phyloP scores from a whole-genome alignment of 2,329 filamentous ascomycete genomes.

The Cordyceps fumosorosea region DNA sequence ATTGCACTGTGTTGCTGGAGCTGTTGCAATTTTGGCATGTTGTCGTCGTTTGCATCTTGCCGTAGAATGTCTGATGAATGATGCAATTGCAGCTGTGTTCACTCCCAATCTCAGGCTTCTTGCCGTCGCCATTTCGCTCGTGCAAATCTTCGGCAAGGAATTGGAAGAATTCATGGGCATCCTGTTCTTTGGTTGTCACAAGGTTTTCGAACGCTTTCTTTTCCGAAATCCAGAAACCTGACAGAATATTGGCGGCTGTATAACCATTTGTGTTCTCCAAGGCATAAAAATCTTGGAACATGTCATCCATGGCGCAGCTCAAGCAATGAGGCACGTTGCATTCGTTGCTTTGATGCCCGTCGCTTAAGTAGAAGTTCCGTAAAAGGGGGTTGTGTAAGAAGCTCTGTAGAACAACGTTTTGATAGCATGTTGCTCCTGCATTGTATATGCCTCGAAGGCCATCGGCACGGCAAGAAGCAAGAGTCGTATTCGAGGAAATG shows the following conservation, averaged over 20 bases:
- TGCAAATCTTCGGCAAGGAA: slow-evolving; percentile 91
- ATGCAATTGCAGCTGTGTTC: slow-evolving; percentile 76
- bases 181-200: slow-evolving; percentile 90
- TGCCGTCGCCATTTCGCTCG: slow-evolving; percentile 67
- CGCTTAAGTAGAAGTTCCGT: slow-evolving; percentile 84
- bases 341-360: slow-evolving; percentile 74
- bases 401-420: slow-evolving; percentile 91
- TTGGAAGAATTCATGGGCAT: slow-evolving; percentile 95
- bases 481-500: slow-evolving; percentile 69
- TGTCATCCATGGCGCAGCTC: slow-evolving; percentile 66
- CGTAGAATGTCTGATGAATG: slow-evolving; percentile 90
- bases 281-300: slow-evolving; percentile 66
- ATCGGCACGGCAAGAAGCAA: slow-evolving; percentile 76
- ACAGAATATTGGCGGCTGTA: slow-evolving; percentile 80
- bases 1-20: slow-evolving; percentile 75
- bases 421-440: slow-evolving; percentile 97
- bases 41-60: slow-evolving; percentile 82
- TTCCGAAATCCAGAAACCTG: slow-evolving; percentile 84
- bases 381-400: slow-evolving; percentile 91
- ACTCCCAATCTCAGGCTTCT: slow-evolving; percentile 51
- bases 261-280: slow-evolving; percentile 80
- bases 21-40: slow-evolving; percentile 85
- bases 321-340: slow-evolving; percentile 60
- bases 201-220: slow-evolving; percentile 65
- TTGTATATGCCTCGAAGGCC: slow-evolving; percentile 92